These are phyloP conservation scores for Alternaria ventricosa DNA, from an alignment of 2,329 filamentous ascomycete species.

Conservation along the genomic window DNA sequence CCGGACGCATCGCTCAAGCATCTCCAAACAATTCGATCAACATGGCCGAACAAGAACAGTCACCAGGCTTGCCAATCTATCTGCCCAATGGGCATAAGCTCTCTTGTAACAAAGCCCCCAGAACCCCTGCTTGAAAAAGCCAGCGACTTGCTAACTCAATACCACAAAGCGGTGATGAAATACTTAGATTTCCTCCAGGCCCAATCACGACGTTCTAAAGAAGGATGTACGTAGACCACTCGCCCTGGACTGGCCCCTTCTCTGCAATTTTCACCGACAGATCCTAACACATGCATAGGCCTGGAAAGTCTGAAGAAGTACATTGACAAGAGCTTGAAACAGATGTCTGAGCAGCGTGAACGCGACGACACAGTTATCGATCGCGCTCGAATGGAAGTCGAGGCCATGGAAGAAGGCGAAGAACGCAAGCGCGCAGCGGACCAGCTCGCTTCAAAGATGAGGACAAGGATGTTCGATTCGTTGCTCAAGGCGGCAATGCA, in stretches of 20 bases:
- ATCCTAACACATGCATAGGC: not conserved
- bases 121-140: not conserved
- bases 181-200: not conserved
- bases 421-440: not conserved
- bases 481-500: not conserved
- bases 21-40: not conserved
- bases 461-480: not conserved
- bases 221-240: not conserved
- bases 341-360: not conserved
- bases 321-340: not conserved
- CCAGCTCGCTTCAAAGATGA: not conserved
- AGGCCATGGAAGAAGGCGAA: not conserved
- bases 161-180: not conserved
- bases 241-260: not conserved
- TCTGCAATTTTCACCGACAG: not conserved
- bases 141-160: not conserved
- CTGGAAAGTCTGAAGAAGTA: not conserved
- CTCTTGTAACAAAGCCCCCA: not conserved
- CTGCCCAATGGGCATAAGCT: not conserved
- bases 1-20: not conserved
- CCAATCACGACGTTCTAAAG: not conserved
- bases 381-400: not conserved
- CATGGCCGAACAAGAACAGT: not conserved
- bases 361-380: not conserved
- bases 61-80: not conserved